Base-by-base conservation (phyloP, 2,329 filamentous ascomycete genomes). In the Metarhizium brunneum region DNA sequence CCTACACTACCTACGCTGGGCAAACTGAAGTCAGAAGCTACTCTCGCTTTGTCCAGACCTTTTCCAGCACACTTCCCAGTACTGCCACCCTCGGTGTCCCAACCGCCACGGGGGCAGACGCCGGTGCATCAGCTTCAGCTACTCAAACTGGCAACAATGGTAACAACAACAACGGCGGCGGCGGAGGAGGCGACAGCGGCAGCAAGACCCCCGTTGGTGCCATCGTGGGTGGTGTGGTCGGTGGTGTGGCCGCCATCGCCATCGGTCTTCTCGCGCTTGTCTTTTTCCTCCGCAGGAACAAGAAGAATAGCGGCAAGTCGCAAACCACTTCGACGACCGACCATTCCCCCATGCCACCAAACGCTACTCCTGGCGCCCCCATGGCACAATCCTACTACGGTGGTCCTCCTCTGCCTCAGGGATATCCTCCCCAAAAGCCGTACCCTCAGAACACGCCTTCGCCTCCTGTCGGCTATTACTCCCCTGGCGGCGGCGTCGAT, bases 1-100 rank as follows among this genome's bases (percentile, higher is more conserved):
- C 73, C 2, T 62, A 63, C 29, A 79, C 76, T 2, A 76, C 75
- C 5, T 76, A 69, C 54, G 58, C 47, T 10, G 75, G 73, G 38
- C 65, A 77, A 59, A 62, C 61, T 2, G 61, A 40, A 38, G 6
- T 2, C 40, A 54, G 53, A 47, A n/a, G 2, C 51, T 56, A 53
- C 38, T 38, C 43, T 35, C 51, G 25, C 16, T 10, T 54, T 32
- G 25, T 35, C 11, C n/a, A 53, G 29, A 18, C 49, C 8, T n/a
- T 38, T 30, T 30, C 54, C 1, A 30, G 42, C 42, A 20, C 42
- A 16, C 42, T 20, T 16, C 20, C 54, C 6, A 30, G n/a, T 3
- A 40, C 20, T n/a, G 48, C 10, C 25, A 32, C 38, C 48, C 2
- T 35, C n/a, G 29, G 35, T 13, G 55, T 13, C 8, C 51, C 50